Base-by-base conservation (phyloP, 1,284 basidiomycete species). In the Uromyces viciae-fabae region DNA sequence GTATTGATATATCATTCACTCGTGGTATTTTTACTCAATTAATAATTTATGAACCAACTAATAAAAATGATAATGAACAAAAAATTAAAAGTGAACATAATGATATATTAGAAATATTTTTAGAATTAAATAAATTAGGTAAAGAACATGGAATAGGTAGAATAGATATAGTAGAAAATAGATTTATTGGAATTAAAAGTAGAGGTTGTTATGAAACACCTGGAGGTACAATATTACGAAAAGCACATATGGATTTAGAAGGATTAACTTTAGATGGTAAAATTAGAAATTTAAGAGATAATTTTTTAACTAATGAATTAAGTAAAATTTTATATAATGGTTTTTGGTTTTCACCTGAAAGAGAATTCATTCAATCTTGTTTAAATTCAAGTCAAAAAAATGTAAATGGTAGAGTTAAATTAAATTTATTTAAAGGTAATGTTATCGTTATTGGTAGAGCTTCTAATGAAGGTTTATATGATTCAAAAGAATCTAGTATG, bases 201-300 rank as follows among this genome's bases (percentile, higher is more conserved):
- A 93, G 96, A 79, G 96, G 96, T 49, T 99, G 97, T 89, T 99
- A 99, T 89, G 96, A 99, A 88, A 93, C 93, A 8, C 96, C 96
- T 25, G 95, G 84, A 90, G 99, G 83, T 95, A 96, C 69, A 91
- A 98, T 99, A 87, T 90, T 99, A 69, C 94, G 95, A 84, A 91
- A 90, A 25, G 96, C 96, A 17, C 96, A 99, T 88, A 90, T 99
- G 87, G 97, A 98, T 85, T 88, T 99, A 83, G 96, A 99, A 87
- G 97, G 96, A 82, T 91, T 99, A 82, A 98, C 95, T 36, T 91
- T 99, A 81, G 97, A 99, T 88, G 91, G 96, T 85, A 98, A 98
- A 87, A 95, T 99, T 83, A 93, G 96, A 82, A 92, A 94, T 40
- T 89, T 98, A 82, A 90, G 97, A 62, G 96, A 99, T 87, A 92